Conservation (phyloP, 176 grass and related monocot species). For the Chrysopogon serrulatus region DNA sequence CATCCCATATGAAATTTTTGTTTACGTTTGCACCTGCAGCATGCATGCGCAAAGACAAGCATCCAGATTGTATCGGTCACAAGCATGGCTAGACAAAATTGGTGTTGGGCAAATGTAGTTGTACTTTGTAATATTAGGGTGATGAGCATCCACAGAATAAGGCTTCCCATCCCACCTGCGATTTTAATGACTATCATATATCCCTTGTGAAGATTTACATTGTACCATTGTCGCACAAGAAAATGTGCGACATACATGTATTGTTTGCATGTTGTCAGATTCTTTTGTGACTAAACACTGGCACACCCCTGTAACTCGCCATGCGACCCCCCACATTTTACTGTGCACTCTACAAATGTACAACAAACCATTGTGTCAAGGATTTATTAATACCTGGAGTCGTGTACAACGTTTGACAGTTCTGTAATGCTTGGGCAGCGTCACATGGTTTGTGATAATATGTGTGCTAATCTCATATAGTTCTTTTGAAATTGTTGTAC, state of each 20-base stretch:
- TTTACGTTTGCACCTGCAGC: background rate
- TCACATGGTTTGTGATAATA: too few species aligned
- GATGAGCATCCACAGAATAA: conserved; percentile 33
- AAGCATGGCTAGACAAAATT: background rate
- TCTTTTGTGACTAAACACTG: background rate
- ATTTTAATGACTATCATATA: background rate
- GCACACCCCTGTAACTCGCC: too few species aligned
- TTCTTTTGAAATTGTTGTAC: too few species aligned
- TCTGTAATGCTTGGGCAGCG: too few species aligned
- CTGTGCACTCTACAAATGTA: too few species aligned
- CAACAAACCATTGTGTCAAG: too few species aligned
- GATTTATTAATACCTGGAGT: too few species aligned
- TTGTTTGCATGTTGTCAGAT: conserved; percentile 2
- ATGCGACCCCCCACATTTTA: too few species aligned
- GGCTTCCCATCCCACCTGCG: conserved; percentile 9
- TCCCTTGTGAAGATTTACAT: conserved; percentile 4
- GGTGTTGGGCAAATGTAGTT: conserved; percentile 4
- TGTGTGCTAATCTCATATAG: too few species aligned
- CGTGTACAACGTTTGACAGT: too few species aligned
- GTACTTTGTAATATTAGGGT: background rate
- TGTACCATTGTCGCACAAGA: background rate
- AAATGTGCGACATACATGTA: conserved; percentile 24
- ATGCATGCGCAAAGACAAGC: conserved; percentile 20
- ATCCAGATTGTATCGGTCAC: conserved; percentile 2
- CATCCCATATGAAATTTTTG: conserved; percentile 2